A percentile compares a stretch with the other conserved stretches of the same genome.
Evolutionary conservation across 495 filamentous ascomycete genomes (phyloP).

Genomic region (Xylaria curta): DNA sequence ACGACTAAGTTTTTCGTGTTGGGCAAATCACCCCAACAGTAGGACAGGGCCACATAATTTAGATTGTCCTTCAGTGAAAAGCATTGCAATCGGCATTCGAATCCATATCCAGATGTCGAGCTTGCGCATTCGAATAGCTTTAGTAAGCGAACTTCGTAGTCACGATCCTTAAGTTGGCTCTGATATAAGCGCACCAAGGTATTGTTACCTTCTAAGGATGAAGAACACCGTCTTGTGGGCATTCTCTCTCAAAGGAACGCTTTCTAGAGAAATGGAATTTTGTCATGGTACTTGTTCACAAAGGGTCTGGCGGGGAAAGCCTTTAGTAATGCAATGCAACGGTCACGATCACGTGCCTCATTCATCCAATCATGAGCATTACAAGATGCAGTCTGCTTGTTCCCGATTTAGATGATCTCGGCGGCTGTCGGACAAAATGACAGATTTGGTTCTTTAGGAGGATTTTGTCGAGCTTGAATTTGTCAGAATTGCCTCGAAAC

Average conservation of each 20-base stretch:
- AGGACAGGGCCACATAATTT: neutral
- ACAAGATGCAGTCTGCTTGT: no score
- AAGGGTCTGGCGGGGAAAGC: neutral
- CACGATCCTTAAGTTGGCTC: neutral
- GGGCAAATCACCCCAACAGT: neutral
- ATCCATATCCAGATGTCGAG: neutral
- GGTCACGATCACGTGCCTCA: neutral
- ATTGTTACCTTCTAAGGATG: neutral
- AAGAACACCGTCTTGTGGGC: neutral
- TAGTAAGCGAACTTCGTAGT: neutral
- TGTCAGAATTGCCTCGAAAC: no score
- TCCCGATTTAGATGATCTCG: no score
- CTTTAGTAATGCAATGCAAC: neutral
- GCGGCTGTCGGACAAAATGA: no score
- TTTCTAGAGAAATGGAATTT: neutral
- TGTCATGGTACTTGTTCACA: neutral
- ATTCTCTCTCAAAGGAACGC: neutral
- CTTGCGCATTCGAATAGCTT: neutral
- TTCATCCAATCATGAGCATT: neutral
- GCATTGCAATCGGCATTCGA: neutral
- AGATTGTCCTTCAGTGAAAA: neutral
- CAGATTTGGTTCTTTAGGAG: no score
- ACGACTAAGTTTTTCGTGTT: neutral
- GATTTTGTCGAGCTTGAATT: no score
- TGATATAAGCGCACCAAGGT: neutral